Conservation (phyloP, 176 grass and related monocot genomes). For the Zoysia japonica region DNA sequence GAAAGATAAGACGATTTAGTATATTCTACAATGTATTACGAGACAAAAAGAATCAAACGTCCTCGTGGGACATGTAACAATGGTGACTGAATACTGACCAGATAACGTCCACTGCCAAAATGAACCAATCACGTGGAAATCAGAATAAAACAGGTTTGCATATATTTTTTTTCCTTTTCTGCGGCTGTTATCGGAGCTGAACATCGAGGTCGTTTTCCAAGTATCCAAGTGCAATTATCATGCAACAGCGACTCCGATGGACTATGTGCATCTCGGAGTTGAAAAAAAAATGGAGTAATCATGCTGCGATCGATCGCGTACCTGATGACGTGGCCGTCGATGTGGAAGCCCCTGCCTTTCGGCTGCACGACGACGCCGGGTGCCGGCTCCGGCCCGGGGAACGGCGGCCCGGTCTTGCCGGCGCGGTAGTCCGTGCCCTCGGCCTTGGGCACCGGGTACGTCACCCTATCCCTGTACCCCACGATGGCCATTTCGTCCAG, state of each 20-base stretch:
- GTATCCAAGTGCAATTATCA: too few relatives aligned
- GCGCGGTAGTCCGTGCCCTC: constrained; percentile 61
- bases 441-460: constrained; percentile 52
- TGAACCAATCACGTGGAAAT: neutral
- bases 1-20: too few relatives aligned
- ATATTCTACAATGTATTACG: neutral
- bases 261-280: neutral
- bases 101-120: neutral
- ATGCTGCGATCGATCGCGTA: constrained; percentile 29
- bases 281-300: neutral
- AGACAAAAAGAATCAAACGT: neutral
- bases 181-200: neutral
- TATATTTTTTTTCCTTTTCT: neutral
- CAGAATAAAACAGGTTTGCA: neutral
- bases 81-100: neutral
- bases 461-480: constrained; percentile 45
- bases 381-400: neutral
- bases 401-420: neutral
- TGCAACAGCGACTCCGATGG: neutral
- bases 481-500: constrained; percentile 69
- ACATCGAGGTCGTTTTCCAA: neutral
- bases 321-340: neutral
- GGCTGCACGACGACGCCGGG: constrained; percentile 22
- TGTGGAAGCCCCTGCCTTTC: neutral
- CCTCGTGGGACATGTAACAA: neutral